Percentiles rank a stretch among this genome's conserved stretches.
These are phyloP conservation scores for Psilocybe cubensis DNA, from an alignment of 768 basidiomycete species.

Conservation along the genomic window DNA sequence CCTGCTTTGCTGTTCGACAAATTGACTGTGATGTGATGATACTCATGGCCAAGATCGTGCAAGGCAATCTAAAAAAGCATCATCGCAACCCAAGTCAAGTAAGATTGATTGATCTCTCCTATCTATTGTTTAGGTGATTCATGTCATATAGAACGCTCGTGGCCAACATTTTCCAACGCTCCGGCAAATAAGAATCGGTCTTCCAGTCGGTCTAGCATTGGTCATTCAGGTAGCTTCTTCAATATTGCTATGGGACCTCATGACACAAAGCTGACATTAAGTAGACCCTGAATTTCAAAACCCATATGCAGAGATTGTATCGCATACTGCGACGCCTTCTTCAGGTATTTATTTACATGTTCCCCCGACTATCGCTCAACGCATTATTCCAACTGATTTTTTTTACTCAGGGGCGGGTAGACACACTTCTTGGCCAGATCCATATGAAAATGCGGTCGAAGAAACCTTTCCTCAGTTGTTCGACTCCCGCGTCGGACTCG, in stretches of 20 bases:
- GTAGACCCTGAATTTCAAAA: not conserved
- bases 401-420: slow-evolving; percentile 2
- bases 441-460: slow-evolving; percentile 11
- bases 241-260: not conserved
- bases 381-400: not conserved
- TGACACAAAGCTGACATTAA: not conserved
- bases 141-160: slow-evolving; percentile 7
- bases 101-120: not conserved
- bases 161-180: slow-evolving; percentile 4
- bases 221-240: not conserved
- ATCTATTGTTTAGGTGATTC: not conserved
- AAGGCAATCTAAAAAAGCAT: slow-evolving; percentile 7
- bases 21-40: no score
- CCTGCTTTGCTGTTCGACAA: no score
- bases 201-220: not conserved
- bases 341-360: slow-evolving; percentile 1
- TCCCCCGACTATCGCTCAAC: not conserved
- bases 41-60: slow-evolving; percentile 1
- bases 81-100: slow-evolving; percentile 12
- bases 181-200: not conserved
- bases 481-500: slow-evolving; percentile 4
- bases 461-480: slow-evolving; percentile 7
- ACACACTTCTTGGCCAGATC: slow-evolving; percentile 4
- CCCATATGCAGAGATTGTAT: not conserved
- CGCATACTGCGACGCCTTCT: not conserved